These are phyloP conservation scores for Fusarium piperis DNA, from an alignment of 2,329 filamentous ascomycete genomes.

Conservation along the genomic window DNA sequence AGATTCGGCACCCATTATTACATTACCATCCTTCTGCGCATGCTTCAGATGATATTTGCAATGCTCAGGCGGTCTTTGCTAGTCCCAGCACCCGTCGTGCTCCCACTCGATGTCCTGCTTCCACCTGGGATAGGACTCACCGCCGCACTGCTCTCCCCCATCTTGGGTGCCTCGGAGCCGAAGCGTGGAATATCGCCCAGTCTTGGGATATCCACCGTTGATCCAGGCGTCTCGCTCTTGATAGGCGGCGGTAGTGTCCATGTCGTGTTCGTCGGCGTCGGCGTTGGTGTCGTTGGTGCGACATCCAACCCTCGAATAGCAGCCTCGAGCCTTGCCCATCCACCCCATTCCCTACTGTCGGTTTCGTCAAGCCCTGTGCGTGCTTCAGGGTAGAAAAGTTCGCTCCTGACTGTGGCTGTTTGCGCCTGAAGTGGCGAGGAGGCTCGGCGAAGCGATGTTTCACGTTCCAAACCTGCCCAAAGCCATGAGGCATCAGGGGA, in stretches of 20 bases:
- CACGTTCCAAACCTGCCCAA: constrained; percentile 73
- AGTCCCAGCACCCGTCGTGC: constrained; percentile 19
- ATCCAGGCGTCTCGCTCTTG: constrained; percentile 47
- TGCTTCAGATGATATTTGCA: constrained; percentile 55
- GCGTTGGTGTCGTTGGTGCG: constrained; percentile 42
- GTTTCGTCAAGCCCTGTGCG: constrained; percentile 64
- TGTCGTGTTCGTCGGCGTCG: constrained; percentile 45
- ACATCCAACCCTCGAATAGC: constrained; percentile 47
- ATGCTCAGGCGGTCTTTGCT: constrained; percentile 52
- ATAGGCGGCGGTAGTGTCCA: constrained; percentile 50
- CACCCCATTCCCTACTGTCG: constrained; percentile 76
- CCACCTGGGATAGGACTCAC: constrained; percentile 42
- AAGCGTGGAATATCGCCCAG: constrained; percentile 46
- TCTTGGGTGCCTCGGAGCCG: constrained; percentile 39
- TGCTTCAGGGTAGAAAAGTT: constrained; percentile 57
- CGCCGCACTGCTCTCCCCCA: constrained; percentile 38
- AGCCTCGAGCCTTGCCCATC: constrained; percentile 79
- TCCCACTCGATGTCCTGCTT: constrained; percentile 34
- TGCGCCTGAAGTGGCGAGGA: constrained; percentile 23
- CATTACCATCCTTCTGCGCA: neutral
- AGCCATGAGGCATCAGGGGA: constrained; percentile 83
- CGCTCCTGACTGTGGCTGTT: constrained; percentile 46
- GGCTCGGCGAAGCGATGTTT: constrained; percentile 46
- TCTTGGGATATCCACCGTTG: constrained; percentile 42
- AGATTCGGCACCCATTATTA: constrained; percentile 13